Evolutionary conservation across 805 yeast genomes (phyloP), one percentile per base, ranked within the genome.

Genomic region (Ogataea paraovalis): DNA sequence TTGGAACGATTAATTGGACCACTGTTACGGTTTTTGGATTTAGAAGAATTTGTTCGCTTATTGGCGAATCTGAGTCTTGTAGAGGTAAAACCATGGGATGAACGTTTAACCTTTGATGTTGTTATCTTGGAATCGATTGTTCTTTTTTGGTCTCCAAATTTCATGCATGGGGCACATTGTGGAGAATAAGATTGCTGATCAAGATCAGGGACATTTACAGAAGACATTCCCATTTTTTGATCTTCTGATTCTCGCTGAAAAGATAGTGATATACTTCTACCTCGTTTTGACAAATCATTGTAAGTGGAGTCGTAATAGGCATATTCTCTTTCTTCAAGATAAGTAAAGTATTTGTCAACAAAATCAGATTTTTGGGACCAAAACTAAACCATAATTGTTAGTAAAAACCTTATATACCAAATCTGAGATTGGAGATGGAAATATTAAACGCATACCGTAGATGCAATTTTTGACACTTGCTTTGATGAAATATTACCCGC

Each of bases 361-460:
- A 4, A 13, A 4, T 3, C 27, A 22, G 19, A 21, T 38, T 14
- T 38, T 22, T 23, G 27, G 13, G 19, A 22, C 41, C 41, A 38
- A 3, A 38, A 21, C 41, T 38, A 37, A 20, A n/a, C 14, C 16
- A 20, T 14, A 13, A 13, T 12, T 22, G 41, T 38, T 38, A 38
- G 41, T 38, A 38, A 14, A 21, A 12, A 10, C 7, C 2, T 2
- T 16, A 3, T 16, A 18, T 13, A 16, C 2, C 19, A 19, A 3
- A 4, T 9, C 18, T 13, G 18, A 16, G 18, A 32, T n/a, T n/a
- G n/a, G n/a, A n/a, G n/a, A n/a, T n/a, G n/a, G n/a, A n/a, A n/a
- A n/a, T n/a, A n/a, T n/a, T 12, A 37, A 6, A 37, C 18, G 51
- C 57, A 47, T 42, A 54, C 57, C 12, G 44, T 33, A 2, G 57